A percentile compares a stretch with the other conserved stretches of the same genome.
Conservation (phyloP, 257 asterid genomes). For the Ajuga chamaepitys region DNA sequence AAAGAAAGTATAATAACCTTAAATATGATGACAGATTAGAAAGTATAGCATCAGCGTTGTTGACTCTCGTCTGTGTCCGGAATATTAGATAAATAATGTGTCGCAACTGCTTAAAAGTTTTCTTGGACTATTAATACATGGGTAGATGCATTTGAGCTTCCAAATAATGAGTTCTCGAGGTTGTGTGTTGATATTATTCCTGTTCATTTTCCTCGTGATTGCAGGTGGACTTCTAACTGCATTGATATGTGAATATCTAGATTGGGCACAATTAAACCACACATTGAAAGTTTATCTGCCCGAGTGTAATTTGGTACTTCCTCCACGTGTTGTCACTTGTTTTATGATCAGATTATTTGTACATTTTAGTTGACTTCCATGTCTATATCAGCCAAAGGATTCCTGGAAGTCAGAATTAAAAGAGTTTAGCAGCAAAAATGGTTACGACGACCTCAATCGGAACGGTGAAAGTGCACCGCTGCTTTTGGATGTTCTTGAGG, state of each 20-base stretch:
- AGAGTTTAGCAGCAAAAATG: constrained; percentile 87
- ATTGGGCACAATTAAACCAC: constrained; percentile 83
- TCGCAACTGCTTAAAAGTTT: not conserved
- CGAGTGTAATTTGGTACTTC: constrained; percentile 74
- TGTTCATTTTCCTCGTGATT: not conserved
- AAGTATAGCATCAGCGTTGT: no score
- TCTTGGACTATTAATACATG: no score
- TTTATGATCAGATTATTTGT: not conserved
- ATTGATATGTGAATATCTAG: constrained; percentile 75
- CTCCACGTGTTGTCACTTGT: constrained; percentile 6
- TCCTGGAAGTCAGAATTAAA: constrained; percentile 68
- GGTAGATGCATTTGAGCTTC: no score
- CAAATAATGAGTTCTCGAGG: not conserved
- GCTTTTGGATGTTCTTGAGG: constrained; percentile 97
- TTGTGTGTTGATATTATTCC: no score
- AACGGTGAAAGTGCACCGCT: constrained; percentile 89
- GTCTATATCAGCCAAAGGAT: constrained; percentile 70
- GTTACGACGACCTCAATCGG: constrained; percentile 84
- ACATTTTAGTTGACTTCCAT: constrained; percentile 6
- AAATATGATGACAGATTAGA: no score
- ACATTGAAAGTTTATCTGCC: constrained; percentile 78
- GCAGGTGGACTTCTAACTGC: constrained; percentile 80
- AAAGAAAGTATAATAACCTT: no score
- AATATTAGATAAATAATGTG: no score
- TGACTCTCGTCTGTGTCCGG: no score